Evolutionary conservation across 1,284 basidiomycete genomes (phyloP).

Genomic region (Ceratobasidium sp.): DNA sequence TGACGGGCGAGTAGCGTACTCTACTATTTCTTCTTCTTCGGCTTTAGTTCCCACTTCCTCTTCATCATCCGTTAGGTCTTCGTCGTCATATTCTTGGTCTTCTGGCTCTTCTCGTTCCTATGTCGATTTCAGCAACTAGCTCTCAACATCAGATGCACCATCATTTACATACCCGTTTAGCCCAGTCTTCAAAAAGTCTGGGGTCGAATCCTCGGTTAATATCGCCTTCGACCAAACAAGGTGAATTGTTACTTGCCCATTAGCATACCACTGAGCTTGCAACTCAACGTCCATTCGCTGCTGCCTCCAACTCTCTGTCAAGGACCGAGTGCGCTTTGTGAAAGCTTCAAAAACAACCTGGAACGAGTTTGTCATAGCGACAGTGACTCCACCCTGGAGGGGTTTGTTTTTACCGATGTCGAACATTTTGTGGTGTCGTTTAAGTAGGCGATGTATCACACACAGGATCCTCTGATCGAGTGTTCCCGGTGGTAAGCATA

Average conservation of each 20-base stretch:
- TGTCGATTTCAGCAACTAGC: too few relatives aligned
- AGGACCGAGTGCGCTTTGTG: conserved; percentile 23
- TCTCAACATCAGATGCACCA: neutral
- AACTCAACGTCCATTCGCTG: conserved; percentile 26
- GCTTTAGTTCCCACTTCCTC: neutral
- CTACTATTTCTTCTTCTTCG: conserved; percentile 19
- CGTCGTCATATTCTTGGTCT: conserved; percentile 23
- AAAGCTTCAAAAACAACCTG: conserved; percentile 40
- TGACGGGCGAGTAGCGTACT: conserved; percentile 32
- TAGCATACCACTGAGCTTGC: conserved; percentile 39
- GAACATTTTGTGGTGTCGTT: conserved; percentile 40
- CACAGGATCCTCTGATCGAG: conserved; percentile 33
- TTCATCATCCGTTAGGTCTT: conserved; percentile 23
- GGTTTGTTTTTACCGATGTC: conserved; percentile 41
- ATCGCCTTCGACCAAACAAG: neutral
- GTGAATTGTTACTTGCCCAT: conserved; percentile 14
- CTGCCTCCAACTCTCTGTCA: conserved; percentile 40
- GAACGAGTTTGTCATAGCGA: conserved; percentile 26
- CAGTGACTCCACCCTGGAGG: conserved; percentile 19
- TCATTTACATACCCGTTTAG: conserved; percentile 13
- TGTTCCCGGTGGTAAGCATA: neutral
- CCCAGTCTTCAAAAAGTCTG: conserved; percentile 38
- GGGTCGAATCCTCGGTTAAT: neutral
- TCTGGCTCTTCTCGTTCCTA: conserved; percentile 25
- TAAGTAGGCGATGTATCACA: conserved; percentile 31